phyloP scores from a whole-genome alignment of 176 grass and related monocot species.

The Aegilops umbellulata region DNA sequence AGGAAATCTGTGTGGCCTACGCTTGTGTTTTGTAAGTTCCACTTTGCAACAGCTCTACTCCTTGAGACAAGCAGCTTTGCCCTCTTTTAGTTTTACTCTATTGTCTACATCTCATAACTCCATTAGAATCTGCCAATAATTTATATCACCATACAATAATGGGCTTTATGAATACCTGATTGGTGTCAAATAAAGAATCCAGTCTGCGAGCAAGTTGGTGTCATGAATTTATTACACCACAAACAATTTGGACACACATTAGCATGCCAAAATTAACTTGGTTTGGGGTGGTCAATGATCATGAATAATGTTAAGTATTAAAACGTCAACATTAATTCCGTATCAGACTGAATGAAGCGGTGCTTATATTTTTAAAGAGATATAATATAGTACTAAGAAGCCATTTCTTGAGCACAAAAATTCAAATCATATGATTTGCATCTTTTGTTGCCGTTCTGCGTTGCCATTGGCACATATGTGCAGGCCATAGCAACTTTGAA shows the following conservation, averaged over 20 bases:
- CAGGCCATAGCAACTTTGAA: slow-evolving; percentile 7
- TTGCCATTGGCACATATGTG: slow-evolving; percentile 1
- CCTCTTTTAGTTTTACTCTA: slow-evolving; percentile 13
- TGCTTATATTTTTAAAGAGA: neutral
- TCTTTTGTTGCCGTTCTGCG: neutral
- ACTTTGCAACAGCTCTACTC: slow-evolving; percentile 25
- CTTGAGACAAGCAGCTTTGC: slow-evolving; percentile 1
- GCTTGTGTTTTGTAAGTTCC: slow-evolving; percentile 18
- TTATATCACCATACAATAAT: slow-evolving; percentile 4
- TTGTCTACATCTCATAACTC: slow-evolving; percentile 12
- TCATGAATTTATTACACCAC: neutral
- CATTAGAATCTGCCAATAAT: slow-evolving; percentile 24
- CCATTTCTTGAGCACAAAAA: neutral
- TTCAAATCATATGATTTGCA: slow-evolving; percentile 1
- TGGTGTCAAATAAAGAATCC: slow-evolving; percentile 28
- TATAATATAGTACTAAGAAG: neutral
- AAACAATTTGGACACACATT: slow-evolving; percentile 10
- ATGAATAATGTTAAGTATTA: slow-evolving; percentile 16
- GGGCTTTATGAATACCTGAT: slow-evolving; percentile 13
- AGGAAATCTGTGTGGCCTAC: neutral
- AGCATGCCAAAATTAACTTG: slow-evolving; percentile 7
- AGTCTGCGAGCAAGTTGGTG: slow-evolving; percentile 15
- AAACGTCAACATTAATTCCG: neutral
- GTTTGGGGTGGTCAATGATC: neutral
- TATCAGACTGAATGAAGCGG: neutral